Evolutionary conservation across 73 alveolate genomes (phyloP), one percentile per base, ranked within the genome.

Genomic region (Paramecium tetraurelia): DNA sequence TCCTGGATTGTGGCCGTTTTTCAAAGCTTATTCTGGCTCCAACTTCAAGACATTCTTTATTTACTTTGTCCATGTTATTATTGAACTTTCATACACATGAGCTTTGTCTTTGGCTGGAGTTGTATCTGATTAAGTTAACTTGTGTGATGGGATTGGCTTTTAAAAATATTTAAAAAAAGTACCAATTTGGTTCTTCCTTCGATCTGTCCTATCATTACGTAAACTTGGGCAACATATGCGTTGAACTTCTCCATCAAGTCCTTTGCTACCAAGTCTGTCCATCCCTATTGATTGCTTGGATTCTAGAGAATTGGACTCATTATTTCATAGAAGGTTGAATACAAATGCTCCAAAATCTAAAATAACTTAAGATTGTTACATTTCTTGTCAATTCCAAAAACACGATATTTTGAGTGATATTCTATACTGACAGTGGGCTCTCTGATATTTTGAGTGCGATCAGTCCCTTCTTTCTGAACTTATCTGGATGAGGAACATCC

Each of bases 221-320:
- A 98, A 93, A 98, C 96, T 71, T 99, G 98, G 24, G 99, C 99
- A 69, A 99, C 96, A 94, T 98, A 99, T 93, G 96, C 97, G 86
- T 99, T 99, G 98, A 98, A 98, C 95, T 99, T 99, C 95, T 98
- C 99, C 99, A 99, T 98, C 41, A 98, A 96, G 95, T 99, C 99
- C 92, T 99, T 99, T 80, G 99, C 95, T 12, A 99, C 99, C 83
- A 99, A 96, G 87, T 99, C 99, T 10, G 99, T 97, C 99, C 99
- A 97, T 5, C 99, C 99, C 44, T 96, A 97, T 95, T 98, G 99
- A 94, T 99, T 99, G 53, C 93, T 94, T 2, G 99, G 99, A 95
- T 98, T 98, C 71, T 95, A 80, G 58, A 98, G 92, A n/a, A 98
- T 96, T 2, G 99, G 99, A n/a, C 75, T 58, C 75, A 71, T 38